Conservation (phyloP, 768 basidiomycete species). For the Tylopilus rubrobrunneus region DNA sequence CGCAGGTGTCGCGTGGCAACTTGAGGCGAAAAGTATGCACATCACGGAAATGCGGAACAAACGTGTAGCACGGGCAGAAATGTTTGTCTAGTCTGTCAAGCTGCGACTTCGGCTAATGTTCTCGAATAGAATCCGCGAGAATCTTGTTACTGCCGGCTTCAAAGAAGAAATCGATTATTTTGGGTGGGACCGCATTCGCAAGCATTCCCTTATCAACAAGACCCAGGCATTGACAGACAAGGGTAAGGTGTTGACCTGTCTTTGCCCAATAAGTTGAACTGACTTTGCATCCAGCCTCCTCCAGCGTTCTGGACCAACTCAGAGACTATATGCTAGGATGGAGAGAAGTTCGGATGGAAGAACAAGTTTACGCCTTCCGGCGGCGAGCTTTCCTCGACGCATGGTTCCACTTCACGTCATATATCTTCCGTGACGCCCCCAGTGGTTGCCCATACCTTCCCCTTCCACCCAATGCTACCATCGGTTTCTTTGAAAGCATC, state of each 20-base stretch:
- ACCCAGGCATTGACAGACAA: slow-evolving; percentile 21
- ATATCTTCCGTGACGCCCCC: slow-evolving; percentile 12
- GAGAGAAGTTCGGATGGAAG: slow-evolving; percentile 30
- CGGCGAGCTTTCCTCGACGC: slow-evolving; percentile 24
- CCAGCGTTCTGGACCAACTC: slow-evolving; percentile 18
- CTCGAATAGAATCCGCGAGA: slow-evolving; percentile 16
- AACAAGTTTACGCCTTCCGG: slow-evolving; percentile 25
- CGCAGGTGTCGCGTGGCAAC: slow-evolving; percentile 26
- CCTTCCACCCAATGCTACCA: slow-evolving; percentile 24
- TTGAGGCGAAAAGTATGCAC: slow-evolving; percentile 14
- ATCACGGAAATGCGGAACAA: slow-evolving; percentile 19
- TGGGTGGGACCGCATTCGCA: slow-evolving; percentile 31
- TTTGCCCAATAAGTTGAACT: neutral
- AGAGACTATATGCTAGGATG: slow-evolving; percentile 27
- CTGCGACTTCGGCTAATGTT: slow-evolving; percentile 3
- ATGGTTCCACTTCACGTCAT: slow-evolving; percentile 23
- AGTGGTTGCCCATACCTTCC: slow-evolving; percentile 19
- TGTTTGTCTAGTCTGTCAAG: slow-evolving; percentile 14
- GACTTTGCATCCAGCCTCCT: slow-evolving; percentile 15
- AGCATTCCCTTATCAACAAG: slow-evolving; percentile 26
- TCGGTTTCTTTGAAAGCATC: slow-evolving; percentile 22
- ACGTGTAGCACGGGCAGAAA: slow-evolving; percentile 24
- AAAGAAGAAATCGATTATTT: slow-evolving; percentile 27
- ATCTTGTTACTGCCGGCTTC: slow-evolving; percentile 20
- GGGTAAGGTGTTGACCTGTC: slow-evolving; percentile 9